phyloP scores from a whole-genome alignment of 2,329 filamentous ascomycete species.

The Alternaria tenuissima region DNA sequence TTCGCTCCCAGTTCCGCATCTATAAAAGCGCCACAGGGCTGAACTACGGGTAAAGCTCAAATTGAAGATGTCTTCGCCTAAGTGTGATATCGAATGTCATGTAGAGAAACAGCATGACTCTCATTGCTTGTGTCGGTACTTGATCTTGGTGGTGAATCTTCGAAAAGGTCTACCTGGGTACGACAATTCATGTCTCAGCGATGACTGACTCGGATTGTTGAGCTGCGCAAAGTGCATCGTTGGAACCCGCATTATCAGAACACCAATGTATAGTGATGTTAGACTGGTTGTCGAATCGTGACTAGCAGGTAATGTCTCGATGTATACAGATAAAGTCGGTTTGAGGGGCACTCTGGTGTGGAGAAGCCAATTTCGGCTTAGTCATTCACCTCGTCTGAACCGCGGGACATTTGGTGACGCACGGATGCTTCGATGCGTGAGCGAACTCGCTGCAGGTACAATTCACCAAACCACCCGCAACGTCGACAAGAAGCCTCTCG shows the following conservation, averaged over 20 bases:
- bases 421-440: conserved; percentile 25
- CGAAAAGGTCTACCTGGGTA: not conserved
- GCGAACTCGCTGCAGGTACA: conserved; percentile 35
- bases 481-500: conserved; percentile 12
- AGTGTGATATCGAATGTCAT: conserved; percentile 4
- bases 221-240: not conserved
- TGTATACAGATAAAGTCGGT: not conserved
- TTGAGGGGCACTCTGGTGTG: not conserved
- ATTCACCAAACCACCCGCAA: conserved; percentile 25
- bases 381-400: conserved; percentile 12
- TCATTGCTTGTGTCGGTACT: not conserved
- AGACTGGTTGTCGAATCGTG: too few relatives aligned
- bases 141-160: not conserved
- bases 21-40: conserved; percentile 7
- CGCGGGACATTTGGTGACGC: conserved; percentile 22
- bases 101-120: conserved; percentile 1
- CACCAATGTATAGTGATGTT: not conserved
- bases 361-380: conserved; percentile 18
- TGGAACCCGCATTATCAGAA: not conserved
- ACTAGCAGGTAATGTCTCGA: not conserved
- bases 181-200: not conserved
- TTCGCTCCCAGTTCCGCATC: conserved; percentile 16
- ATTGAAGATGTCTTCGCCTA: conserved; percentile 11
- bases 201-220: not conserved
- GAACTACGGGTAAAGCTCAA: conserved; percentile 6